Base-by-base conservation (phyloP, 257 asterid genomes). In the Nemophila menziesii region DNA sequence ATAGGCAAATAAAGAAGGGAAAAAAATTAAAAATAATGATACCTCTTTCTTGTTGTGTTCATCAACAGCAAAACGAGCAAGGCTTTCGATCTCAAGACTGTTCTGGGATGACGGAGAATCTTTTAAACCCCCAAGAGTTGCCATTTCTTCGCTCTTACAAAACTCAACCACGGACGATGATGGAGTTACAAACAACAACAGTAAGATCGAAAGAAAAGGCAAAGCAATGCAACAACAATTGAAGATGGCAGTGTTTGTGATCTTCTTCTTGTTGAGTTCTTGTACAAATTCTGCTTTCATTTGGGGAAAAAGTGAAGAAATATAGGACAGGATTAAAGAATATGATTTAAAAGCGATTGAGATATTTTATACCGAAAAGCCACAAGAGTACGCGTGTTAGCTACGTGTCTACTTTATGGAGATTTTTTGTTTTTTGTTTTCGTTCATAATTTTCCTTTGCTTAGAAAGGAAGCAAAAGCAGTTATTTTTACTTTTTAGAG, bases 81-180 rank as follows among this genome's bases (percentile, higher is more conserved):
- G n/a, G n/a, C n/a, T n/a, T n/a, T n/a, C n/a, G n/a, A n/a, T n/a
- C n/a, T n/a, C n/a, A 29, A 13, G 4, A 13, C 5, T 29, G 36
- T 29, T 7, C 3, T 29, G 36, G 36, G 36, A 29, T 1, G 36
- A 29, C 3, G 36, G 36, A 29, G 5, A 7, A 29, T 29, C 36
- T 2, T 13, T 10, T 7, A 29, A 2, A 7, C 36, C 86, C 36
- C 94, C 94, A 3, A 74, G 77, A 29, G 89, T 65, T 38, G 92
- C 69, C 93, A 77, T 80, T n/a, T 43, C 62, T 23, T 58, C 62
- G n/a, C 48, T 10, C n/a, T n/a, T n/a, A 55, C 71, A 62, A 49
- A 71, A 68, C 49, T 70, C 78, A 56, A 51, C 3, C 36, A 7
- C 36, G 9, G 36, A 29, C 9, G 36, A 29, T 2, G 36, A 29